Conservation (phyloP, 1,139 yeast species). For the Kodamaea arcana region DNA sequence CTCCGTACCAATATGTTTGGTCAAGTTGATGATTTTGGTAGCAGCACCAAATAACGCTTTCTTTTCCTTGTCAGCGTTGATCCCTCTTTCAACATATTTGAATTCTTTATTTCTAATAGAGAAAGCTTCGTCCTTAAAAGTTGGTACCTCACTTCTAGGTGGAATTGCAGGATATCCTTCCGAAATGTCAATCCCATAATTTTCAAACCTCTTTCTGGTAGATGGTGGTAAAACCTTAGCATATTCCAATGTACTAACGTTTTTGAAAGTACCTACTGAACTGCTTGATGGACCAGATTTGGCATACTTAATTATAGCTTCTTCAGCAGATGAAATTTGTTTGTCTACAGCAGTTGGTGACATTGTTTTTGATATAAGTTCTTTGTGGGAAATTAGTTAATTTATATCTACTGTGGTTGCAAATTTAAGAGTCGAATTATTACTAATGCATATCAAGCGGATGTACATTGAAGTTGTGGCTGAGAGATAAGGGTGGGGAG, state of each 20-base stretch:
- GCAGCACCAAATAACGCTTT: conserved; percentile 18
- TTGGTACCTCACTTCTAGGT: conserved; percentile 11
- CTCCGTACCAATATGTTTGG: conserved; percentile 17
- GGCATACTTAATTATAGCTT: conserved; percentile 12
- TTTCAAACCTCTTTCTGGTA: conserved; percentile 12
- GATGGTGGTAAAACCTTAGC: conserved; percentile 16
- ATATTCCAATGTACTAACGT: conserved; percentile 4
- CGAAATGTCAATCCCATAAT: conserved; percentile 13
- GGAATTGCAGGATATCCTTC: conserved; percentile 15
- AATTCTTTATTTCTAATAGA: conserved; percentile 13
- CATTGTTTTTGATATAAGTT: too few species aligned
- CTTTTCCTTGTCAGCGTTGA: conserved; percentile 17
- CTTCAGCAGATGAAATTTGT: conserved; percentile 11
- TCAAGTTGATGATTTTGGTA: conserved; percentile 15
- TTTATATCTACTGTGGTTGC: too few species aligned
- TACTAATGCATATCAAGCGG: too few species aligned
- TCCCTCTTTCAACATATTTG: conserved; percentile 15
- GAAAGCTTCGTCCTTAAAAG: conserved; percentile 15
- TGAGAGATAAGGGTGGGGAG: too few species aligned
- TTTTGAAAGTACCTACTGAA: conserved; percentile 5
- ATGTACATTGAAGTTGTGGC: too few species aligned
- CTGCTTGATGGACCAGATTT: conserved; percentile 17
- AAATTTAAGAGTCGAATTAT: too few species aligned
- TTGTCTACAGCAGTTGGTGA: conserved; percentile 2
- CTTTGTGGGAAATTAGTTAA: too few species aligned